Percentiles rank a stretch among this genome's conserved stretches.
These are phyloP conservation scores for Prunus mume DNA, from an alignment of 306 rosid genomes.

Conservation along the genomic window DNA sequence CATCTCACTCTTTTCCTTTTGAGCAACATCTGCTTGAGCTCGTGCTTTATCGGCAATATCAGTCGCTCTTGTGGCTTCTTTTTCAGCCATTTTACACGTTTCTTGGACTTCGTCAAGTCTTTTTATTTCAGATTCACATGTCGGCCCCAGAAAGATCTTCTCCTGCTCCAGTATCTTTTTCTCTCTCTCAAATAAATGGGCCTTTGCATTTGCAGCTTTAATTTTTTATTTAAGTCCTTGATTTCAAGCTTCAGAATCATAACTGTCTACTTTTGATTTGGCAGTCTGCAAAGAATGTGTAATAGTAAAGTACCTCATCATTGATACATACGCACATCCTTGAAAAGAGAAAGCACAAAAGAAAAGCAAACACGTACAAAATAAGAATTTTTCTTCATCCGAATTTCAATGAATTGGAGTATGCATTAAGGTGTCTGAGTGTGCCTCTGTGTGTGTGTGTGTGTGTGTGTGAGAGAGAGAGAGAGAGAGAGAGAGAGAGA, in stretches of 20 bases:
- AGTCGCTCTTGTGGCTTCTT: conserved; percentile 62
- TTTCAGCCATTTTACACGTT: conserved; percentile 74
- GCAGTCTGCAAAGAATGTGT: conserved; percentile 63
- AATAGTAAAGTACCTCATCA: neutral
- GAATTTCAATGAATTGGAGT: too few species aligned
- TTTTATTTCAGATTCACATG: too few species aligned
- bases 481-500: too few species aligned
- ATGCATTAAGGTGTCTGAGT: too few species aligned
- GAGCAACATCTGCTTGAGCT: conserved; percentile 56
- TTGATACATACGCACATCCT: neutral
- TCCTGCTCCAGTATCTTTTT: too few species aligned
- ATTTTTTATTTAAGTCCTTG: too few species aligned
- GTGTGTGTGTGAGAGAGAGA: too few species aligned
- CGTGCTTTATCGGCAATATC: conserved; percentile 74
- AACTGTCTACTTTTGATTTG: conserved; percentile 71
- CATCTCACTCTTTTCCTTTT: conserved; percentile 76
- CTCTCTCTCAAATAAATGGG: too few species aligned
- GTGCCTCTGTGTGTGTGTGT: too few species aligned
- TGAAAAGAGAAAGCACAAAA: neutral
- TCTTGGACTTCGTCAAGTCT: too few species aligned
- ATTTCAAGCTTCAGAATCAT: conserved; percentile 67
- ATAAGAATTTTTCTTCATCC: neutral
- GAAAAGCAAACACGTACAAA: neutral
- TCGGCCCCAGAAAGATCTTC: too few species aligned
- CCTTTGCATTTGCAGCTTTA: too few species aligned